Conservation (phyloP, 2,329 filamentous ascomycete species). For the Phaeosphaeria sp. region DNA sequence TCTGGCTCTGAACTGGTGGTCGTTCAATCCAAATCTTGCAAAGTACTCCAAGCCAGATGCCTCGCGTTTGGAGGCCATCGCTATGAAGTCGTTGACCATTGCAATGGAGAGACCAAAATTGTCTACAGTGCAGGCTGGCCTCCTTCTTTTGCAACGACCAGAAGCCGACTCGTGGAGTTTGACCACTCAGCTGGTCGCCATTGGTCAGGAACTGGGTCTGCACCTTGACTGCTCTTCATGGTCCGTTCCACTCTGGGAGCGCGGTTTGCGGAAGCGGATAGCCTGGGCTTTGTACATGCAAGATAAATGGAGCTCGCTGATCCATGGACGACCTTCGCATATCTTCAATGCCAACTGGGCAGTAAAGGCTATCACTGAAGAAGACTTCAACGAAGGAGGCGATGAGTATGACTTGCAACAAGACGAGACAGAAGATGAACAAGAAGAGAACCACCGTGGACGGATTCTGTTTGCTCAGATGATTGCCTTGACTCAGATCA, state of each 20-base stretch:
- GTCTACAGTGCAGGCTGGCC: constrained; percentile 78
- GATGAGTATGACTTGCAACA: constrained; percentile 59
- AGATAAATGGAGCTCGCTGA: constrained; percentile 88
- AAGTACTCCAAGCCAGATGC: constrained; percentile 72
- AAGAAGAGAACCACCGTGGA: constrained; percentile 69
- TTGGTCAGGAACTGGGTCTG: constrained; percentile 84
- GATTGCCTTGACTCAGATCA: constrained; percentile 75
- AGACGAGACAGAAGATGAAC: constrained; percentile 61
- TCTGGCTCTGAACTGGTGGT: constrained; percentile 87
- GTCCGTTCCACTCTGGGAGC: constrained; percentile 89
- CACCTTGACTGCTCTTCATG: constrained; percentile 86
- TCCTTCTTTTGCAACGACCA: constrained; percentile 75
- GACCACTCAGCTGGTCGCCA: constrained; percentile 85
- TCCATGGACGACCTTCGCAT: constrained; percentile 85
- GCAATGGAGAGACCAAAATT: constrained; percentile 84
- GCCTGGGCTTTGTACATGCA: constrained; percentile 95
- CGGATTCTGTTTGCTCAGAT: constrained; percentile 76
- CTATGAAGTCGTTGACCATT: constrained; percentile 74
- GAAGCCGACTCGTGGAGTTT: constrained; percentile 83
- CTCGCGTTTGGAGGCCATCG: constrained; percentile 74
- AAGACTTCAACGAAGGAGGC: constrained; percentile 74
- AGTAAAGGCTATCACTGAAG: constrained; percentile 67
- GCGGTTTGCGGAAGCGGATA: constrained; percentile 80
- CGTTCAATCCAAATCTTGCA: constrained; percentile 71
- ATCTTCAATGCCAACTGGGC: constrained; percentile 76